Conservation (phyloP, 106 monocot species). For the Platanthera zijinensis region DNA sequence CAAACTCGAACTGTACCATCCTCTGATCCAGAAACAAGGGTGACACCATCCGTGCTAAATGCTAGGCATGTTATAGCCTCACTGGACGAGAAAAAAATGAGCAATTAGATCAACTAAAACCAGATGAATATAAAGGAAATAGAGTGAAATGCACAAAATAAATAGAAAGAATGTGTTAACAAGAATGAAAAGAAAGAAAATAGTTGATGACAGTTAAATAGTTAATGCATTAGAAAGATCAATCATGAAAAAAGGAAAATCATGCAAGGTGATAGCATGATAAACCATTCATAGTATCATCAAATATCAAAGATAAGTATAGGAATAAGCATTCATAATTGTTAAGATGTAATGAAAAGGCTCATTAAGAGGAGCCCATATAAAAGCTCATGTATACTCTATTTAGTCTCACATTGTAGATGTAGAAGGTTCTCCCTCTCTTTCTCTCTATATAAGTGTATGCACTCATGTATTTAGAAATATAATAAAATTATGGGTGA, state of each 20-base stretch:
- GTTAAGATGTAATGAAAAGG: too few relatives aligned
- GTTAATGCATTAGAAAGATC: not conserved
- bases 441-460: too few relatives aligned
- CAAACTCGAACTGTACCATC: constrained; percentile 78
- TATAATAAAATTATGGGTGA: too few relatives aligned
- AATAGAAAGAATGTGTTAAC: not conserved
- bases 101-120: not conserved
- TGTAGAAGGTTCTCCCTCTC: too few relatives aligned
- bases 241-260: not conserved
- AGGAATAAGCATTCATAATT: not conserved
- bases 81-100: constrained; percentile 27
- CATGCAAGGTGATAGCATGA: not conserved
- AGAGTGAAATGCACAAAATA: constrained; percentile 1
- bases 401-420: too few relatives aligned
- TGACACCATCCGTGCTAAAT: constrained; percentile 64
- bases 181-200: not conserved
- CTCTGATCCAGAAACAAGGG: constrained; percentile 78
- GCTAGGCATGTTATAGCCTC: constrained; percentile 67
- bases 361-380: too few relatives aligned
- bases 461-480: too few relatives aligned
- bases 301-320: not conserved
- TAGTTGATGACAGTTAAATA: not conserved
- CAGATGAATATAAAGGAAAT: not conserved
- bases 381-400: too few relatives aligned
- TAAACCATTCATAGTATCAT: not conserved